Evolutionary conservation across 148 eudicot species (phyloP), one percentile per base, ranked within the genome.

Genomic region (Diospyros lotus): DNA sequence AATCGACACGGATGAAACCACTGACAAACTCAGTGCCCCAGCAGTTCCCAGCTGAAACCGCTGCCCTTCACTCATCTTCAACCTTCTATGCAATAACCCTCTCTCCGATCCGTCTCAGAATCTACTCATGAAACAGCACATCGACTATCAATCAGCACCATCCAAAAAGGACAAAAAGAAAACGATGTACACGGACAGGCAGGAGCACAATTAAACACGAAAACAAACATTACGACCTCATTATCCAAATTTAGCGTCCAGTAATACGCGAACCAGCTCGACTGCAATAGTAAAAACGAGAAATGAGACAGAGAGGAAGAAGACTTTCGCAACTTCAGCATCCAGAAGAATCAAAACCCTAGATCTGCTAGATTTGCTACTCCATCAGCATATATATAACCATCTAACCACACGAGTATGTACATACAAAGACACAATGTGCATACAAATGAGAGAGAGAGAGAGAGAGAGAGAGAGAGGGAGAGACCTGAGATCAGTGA

Each of bases 1-100:
- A 40, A 83, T 83, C 9, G 86, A 83, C 4, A 83, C 86, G 1
- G 83, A 80, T 4, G 86, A 83, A 77, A 83, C 71, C 73, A 83
- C 86, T 2, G 86, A 83, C 59, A 83, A 71, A 62, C 83, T 66
- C 70, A 83, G 76, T 38, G 86, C 86, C 14, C 86, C 83, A 42
- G 80, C 59, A 11, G 86, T 83, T 44, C 81, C 86, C 17, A 80
- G 74, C 73, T 80, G 82, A 81, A 81, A 84, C 66, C 79, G 75
- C 66, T 68, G 76, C 11, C 75, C 75, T 54, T 80, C 82, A 28
- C 78, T 66, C 86, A 83, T 83, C 78, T 76, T 70, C 43, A 2
- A 58, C 52, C n/a, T 28, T 8, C 52, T 18, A 12, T 51, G 56
- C 43, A 52, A 66, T 40, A 43, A 1, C 66, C 9, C 66, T 66